Conservation (phyloP, 352 stramenopile genomes). For the Pythium myriotylum region DNA sequence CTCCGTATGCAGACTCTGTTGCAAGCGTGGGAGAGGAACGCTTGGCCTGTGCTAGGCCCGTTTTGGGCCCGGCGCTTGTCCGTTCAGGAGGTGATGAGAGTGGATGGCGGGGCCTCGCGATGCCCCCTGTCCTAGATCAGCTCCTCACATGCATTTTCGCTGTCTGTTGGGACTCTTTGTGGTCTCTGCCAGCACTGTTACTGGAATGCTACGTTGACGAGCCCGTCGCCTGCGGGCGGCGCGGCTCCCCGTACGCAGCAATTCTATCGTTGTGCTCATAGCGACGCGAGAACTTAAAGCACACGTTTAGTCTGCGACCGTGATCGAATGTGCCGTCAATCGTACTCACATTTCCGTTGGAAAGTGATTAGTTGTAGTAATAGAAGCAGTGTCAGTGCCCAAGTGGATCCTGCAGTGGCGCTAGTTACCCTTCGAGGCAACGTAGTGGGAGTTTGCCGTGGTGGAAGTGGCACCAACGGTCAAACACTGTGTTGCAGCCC, state of each 20-base stretch:
- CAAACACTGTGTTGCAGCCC: no score
- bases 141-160: slow-evolving; percentile 55
- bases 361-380: no score
- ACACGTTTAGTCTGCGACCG: slow-evolving; percentile 71
- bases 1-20: slow-evolving; percentile 79
- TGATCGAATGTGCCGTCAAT: slow-evolving; percentile 88
- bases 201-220: slow-evolving; percentile 52
- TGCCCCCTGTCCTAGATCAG: slow-evolving; percentile 68
- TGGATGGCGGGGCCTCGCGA: slow-evolving; percentile 39
- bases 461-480: no score
- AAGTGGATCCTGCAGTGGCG: background rate
- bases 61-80: slow-evolving; percentile 66
- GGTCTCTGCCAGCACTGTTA: slow-evolving; percentile 1
- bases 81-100: slow-evolving; percentile 79
- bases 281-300: slow-evolving; percentile 84
- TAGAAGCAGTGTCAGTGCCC: background rate
- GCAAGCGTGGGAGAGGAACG: slow-evolving; percentile 82
- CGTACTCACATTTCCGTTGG: slow-evolving; percentile 64
- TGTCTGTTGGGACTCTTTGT: background rate
- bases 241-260: slow-evolving; percentile 49
- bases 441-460: background rate
- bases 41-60: slow-evolving; percentile 58
- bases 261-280: slow-evolving; percentile 87
- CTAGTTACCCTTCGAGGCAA: background rate
- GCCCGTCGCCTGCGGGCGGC: background rate